phyloP scores from a whole-genome alignment of 2,329 filamentous ascomycete genomes.

The Cercospora beticola region DNA sequence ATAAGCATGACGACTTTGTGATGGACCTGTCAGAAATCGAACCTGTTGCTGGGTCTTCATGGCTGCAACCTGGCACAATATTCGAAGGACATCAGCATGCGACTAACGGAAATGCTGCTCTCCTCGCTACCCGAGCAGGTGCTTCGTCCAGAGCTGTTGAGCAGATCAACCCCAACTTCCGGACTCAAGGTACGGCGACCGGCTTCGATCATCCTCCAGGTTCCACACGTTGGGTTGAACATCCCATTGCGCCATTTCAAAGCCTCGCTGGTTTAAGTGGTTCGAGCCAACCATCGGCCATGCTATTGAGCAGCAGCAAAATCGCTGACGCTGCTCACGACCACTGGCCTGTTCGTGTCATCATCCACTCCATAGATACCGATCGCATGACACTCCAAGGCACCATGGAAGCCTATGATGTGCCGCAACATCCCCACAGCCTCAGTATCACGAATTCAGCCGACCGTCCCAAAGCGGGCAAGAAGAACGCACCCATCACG shows the following conservation, averaged over 20 bases:
- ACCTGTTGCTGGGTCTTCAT: slow-evolving; percentile 57
- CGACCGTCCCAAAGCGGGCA: slow-evolving; percentile 36
- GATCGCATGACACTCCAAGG: slow-evolving; percentile 62
- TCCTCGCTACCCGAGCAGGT: slow-evolving; percentile 23
- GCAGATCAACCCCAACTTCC: slow-evolving; percentile 37
- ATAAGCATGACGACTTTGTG: slow-evolving; percentile 58
- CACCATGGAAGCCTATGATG: slow-evolving; percentile 70
- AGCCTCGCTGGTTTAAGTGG: not conserved
- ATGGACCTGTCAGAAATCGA: slow-evolving; percentile 54
- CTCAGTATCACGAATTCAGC: slow-evolving; percentile 29
- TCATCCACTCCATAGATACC: slow-evolving; percentile 62
- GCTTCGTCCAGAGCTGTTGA: slow-evolving; percentile 28
- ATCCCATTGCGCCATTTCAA: slow-evolving; percentile 30
- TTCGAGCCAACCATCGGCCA: not conserved
- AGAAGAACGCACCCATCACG: slow-evolving; percentile 56
- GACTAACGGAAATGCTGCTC: slow-evolving; percentile 34
- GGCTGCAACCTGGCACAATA: slow-evolving; percentile 60
- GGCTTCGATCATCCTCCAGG: slow-evolving; percentile 34
- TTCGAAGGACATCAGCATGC: slow-evolving; percentile 64
- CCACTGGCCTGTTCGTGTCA: slow-evolving; percentile 67
- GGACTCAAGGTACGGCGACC: slow-evolving; percentile 17
- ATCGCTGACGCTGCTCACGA: slow-evolving; percentile 46
- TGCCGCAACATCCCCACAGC: slow-evolving; percentile 50
- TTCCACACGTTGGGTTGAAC: slow-evolving; percentile 41
- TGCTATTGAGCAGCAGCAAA: slow-evolving; percentile 16